These are phyloP conservation scores for Diaporthe sp. DNA, from an alignment of 2,329 filamentous ascomycete species.

Conservation along the genomic window DNA sequence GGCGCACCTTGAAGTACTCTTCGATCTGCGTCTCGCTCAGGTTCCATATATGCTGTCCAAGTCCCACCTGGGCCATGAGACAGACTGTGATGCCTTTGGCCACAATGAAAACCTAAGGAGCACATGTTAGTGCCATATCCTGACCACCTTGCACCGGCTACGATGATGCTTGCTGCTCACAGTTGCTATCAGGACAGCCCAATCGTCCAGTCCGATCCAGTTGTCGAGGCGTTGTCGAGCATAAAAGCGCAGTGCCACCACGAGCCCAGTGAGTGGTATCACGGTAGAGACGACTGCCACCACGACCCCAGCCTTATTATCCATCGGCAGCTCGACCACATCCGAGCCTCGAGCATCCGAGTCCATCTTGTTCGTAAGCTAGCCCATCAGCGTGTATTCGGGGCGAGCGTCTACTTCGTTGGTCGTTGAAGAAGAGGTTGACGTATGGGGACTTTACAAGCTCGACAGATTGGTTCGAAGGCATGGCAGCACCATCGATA, in stretches of 20 bases:
- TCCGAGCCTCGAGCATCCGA: constrained; percentile 10
- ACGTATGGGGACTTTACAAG: background rate
- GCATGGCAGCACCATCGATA: background rate
- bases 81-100: background rate
- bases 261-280: constrained; percentile 4
- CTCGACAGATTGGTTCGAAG: background rate
- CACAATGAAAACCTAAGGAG: background rate
- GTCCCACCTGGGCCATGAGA: constrained; percentile 23
- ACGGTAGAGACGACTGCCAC: background rate
- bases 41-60: constrained; percentile 23
- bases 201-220: constrained; percentile 8
- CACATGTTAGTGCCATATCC: background rate
- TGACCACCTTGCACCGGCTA: no score
- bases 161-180: background rate
- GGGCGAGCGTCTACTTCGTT: background rate
- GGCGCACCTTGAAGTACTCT: constrained; percentile 22
- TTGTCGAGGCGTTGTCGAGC: constrained; percentile 20
- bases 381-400: background rate
- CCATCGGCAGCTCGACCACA: constrained; percentile 8
- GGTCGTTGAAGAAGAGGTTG: background rate
- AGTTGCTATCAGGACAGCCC: background rate
- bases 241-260: constrained; percentile 20
- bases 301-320: background rate
- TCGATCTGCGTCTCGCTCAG: background rate
- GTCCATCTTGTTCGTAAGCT: constrained; percentile 15